Base-by-base conservation (phyloP, 352 stramenopile species). In the Pythium insidiosum region DNA sequence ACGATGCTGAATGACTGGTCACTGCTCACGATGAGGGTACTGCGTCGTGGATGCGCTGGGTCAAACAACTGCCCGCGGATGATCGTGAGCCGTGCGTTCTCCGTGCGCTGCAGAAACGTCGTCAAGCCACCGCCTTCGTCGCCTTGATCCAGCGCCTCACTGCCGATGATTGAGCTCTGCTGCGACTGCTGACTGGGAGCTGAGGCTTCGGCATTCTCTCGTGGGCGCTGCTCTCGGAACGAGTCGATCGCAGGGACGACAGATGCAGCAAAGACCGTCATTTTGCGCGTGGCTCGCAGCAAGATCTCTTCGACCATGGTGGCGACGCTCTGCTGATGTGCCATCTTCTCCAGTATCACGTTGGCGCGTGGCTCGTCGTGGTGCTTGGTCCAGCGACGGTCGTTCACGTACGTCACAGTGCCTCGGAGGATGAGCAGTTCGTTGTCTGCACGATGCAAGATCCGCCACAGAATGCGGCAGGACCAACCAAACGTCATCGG, bases 321-420 rank as follows among this genome's bases (percentile, higher is more conserved):
- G n/a, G n/a, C n/a, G n/a, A n/a, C n/a, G n/a, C n/a, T n/a, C n/a
- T n/a, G n/a, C n/a, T n/a, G n/a, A n/a, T n/a, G n/a, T n/a, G n/a
- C n/a, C n/a, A n/a, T n/a, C n/a, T n/a, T n/a, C 7, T 38, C 26
- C 9, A 18, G 7, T 18, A 38, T 5, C 19, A 47, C 9, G 6
- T 38, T 7, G 15, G 34, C 35, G 20, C 38, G 18, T 12, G 40
- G 47, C 19, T 54, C 16, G 4, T 61, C 39, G 5, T 50, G 25
- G 6, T 31, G 24, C n/a, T 55, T 55, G 23, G 55, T 38, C 23
- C 44, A 48, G 39, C 46, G 45, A 1, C 53, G 39, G 35, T 61
- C 55, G 36, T 61, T 61, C 22, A 55, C 29, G 23, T 62, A 62
- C 6, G 46, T 56, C 6, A 62, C 53, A 22, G 48, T 63, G 25